Evolutionary conservation across 371 early-diverging fungal genomes (phyloP).

Genomic region (Saksenaea oblongispora): DNA sequence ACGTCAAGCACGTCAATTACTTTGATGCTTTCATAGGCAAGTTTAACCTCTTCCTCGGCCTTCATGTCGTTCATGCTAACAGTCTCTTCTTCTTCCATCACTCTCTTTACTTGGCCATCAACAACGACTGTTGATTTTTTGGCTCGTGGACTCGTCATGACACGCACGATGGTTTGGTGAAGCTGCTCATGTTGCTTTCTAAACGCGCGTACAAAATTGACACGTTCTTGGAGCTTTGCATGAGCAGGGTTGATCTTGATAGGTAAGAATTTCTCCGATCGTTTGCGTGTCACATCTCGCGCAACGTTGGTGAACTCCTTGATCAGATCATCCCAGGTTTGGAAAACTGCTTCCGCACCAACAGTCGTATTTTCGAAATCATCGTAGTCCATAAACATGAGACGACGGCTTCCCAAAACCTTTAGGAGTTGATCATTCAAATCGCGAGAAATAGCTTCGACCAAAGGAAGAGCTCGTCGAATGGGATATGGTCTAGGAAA

Average conservation of each 20-base stretch:
- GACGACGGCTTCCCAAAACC: constrained; percentile 82
- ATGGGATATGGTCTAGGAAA: constrained; percentile 86
- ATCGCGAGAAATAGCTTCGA: constrained; percentile 95
- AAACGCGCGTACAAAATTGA: constrained; percentile 87
- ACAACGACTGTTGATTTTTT: constrained; percentile 53
- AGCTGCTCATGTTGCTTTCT: constrained; percentile 96
- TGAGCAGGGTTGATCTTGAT: constrained; percentile 95
- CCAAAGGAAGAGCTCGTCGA: constrained; percentile 88
- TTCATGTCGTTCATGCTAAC: constrained; percentile 70
- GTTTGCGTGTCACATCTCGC: constrained; percentile 92
- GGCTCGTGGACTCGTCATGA: constrained; percentile 78
- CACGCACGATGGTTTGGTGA: constrained; percentile 90
- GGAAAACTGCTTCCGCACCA: constrained; percentile 89
- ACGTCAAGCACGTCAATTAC: constrained; percentile 95
- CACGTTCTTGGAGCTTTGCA: constrained; percentile 90
- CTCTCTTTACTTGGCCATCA: constrained; percentile 52
- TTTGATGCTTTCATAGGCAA: constrained; percentile 93
- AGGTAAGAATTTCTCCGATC: constrained; percentile 91
- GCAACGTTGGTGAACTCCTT: constrained; percentile 96
- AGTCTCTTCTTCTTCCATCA: constrained; percentile 59
- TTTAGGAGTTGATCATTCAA: constrained; percentile 90
- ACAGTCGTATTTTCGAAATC: constrained; percentile 82
- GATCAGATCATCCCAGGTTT: constrained; percentile 93
- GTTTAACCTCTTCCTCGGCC: constrained; percentile 87
- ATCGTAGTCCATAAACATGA: constrained; percentile 92